Base-by-base conservation (phyloP, 371 early-diverging fungal species). In the Lichtheimia hyalospora region DNA sequence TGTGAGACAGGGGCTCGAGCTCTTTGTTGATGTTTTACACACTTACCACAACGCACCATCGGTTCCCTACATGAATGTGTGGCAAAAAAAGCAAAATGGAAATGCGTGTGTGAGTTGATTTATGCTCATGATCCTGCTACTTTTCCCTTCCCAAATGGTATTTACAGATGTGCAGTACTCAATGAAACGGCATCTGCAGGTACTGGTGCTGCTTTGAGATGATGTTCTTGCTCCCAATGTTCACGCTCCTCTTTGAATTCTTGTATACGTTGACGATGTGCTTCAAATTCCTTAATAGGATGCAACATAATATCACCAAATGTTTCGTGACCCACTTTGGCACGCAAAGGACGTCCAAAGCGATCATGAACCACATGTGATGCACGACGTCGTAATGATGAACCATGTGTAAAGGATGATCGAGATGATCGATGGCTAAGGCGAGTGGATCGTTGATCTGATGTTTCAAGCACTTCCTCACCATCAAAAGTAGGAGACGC, bases 261-360 rank as follows among this genome's bases (percentile, higher is more conserved):
- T 40, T 74, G 60, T 7, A 54, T 5, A 58, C 80, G 73, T 46
- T 64, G 65, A 43, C 71, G 68, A 59, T 73, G 75, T 2, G 73
- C 49, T 24, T 73, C 68, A 14, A 63, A 52, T 46, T 76, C 69
- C 42, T 67, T 65, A 15, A 76, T 28, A 16, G 80, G 80, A 59
- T 80, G 67, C 25, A 73, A 41, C 24, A 80, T 25, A 0, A 71
- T 39, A 49, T 80, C 80, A 67, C 80, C 80, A 71, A 73, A 73
- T 0, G 77, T 76, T 49, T 80, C 80, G 6, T 67, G 64, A 15
- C 73, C 75, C 61, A 21, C 5, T 70, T 49, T 73, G 27, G 53
- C 46, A 41, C 64, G 63, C 23, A 79, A 20, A 16, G 77, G 80
- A 25, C 67, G 65, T 39, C 77, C 77, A 8, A 48, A n/a, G 18